phyloP scores from a whole-genome alignment of 2,329 filamentous ascomycete species.

The Xylaria sp. region DNA sequence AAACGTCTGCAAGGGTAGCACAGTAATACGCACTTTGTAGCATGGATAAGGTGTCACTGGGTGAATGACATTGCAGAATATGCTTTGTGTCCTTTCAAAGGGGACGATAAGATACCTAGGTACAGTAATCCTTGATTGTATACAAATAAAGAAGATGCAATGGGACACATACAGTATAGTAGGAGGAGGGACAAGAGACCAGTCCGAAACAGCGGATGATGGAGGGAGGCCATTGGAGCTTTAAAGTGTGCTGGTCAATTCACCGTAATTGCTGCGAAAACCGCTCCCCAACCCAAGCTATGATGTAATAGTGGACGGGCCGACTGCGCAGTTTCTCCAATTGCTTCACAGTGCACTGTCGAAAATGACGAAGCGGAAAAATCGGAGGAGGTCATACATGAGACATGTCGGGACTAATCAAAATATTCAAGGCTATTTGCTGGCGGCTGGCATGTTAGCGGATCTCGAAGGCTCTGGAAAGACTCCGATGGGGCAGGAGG shows the following conservation, averaged over 20 bases:
- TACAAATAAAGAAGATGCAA: not conserved
- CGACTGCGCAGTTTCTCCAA: constrained; percentile 23
- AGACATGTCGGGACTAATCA: constrained; percentile 6
- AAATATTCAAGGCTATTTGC: constrained; percentile 12
- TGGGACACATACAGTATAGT: not conserved
- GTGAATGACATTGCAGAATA: constrained; percentile 13
- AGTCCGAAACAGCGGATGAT: not conserved
- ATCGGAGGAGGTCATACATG: not conserved
- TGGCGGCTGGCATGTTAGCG: not conserved
- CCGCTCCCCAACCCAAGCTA: constrained; percentile 12
- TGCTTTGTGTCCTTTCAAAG: not conserved
- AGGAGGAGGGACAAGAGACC: not conserved
- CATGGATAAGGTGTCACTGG: constrained; percentile 20
- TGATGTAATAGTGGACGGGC: constrained; percentile 36
- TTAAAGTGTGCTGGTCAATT: constrained; percentile 19
- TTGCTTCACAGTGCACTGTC: constrained; percentile 17
- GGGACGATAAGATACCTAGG: not conserved
- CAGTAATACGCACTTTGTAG: constrained; percentile 8
- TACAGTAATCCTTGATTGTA: constrained; percentile 13
- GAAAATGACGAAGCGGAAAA: constrained; percentile 10
- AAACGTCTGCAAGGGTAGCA: constrained; percentile 20
- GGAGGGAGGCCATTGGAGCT: not conserved
- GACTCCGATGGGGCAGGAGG: constrained; percentile 18
- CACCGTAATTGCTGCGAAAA: constrained; percentile 21
- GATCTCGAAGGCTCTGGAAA: constrained; percentile 34